Evolutionary conservation across 805 yeast species (phyloP).

Genomic region (Candida silvicultrix): DNA sequence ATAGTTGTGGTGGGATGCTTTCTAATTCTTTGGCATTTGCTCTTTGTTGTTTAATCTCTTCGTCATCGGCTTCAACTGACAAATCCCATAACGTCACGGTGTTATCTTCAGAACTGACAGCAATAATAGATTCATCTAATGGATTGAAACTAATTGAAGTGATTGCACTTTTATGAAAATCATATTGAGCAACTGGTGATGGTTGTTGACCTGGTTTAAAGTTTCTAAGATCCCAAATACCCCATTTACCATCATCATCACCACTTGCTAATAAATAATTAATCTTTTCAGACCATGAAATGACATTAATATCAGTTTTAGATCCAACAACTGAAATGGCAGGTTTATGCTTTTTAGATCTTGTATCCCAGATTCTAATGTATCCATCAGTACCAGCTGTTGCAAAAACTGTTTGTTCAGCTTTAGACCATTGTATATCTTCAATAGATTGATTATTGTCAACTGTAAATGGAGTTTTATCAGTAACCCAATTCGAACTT

Average conservation of each 20-base stretch:
- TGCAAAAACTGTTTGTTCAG: conserved; percentile 93
- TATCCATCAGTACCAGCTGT: conserved; percentile 89
- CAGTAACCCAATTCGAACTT: conserved; percentile 78
- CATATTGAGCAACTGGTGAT: conserved; percentile 88
- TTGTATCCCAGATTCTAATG: conserved; percentile 93
- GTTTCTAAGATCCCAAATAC: conserved; percentile 94
- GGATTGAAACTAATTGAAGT: conserved; percentile 95
- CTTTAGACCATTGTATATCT: conserved; percentile 93
- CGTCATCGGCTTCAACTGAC: conserved; percentile 98
- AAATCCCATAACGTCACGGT: conserved; percentile 97
- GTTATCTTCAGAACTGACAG: conserved; percentile 94
- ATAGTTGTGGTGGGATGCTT: conserved; percentile 90
- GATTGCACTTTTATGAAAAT: conserved; percentile 90
- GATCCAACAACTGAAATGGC: conserved; percentile 83
- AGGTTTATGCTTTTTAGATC: conserved; percentile 88
- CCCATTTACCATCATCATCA: conserved; percentile 96
- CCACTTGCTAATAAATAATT: conserved; percentile 89
- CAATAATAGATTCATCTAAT: conserved; percentile 88
- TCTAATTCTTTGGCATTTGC: conserved; percentile 72
- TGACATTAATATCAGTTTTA: conserved; percentile 81
- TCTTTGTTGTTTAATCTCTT: conserved; percentile 84
- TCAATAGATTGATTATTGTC: conserved; percentile 76
- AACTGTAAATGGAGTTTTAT: conserved; percentile 63
- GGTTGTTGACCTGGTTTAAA: conserved; percentile 50
- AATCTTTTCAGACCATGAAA: conserved; percentile 89